A percentile compares a stretch with the other conserved stretches of the same genome.
These are phyloP conservation scores for Coccomyxa sp. DNA, from an alignment of 139 green algal species.

Conservation along the genomic window DNA sequence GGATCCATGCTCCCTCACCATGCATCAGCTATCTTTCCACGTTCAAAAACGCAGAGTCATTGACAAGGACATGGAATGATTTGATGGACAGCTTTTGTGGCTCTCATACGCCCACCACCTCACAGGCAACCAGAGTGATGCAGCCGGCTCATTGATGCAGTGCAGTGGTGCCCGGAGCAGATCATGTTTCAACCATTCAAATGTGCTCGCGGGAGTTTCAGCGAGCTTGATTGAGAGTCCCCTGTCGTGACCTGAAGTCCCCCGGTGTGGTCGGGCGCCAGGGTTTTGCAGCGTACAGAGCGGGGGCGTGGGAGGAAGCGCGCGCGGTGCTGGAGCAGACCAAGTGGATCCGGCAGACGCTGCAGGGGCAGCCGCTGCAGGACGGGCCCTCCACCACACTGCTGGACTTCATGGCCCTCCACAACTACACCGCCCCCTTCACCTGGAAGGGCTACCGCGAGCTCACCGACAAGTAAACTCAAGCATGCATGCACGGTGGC, in stretches of 20 bases:
- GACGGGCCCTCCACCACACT: slow-evolving; percentile 70
- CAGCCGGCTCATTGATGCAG: background rate
- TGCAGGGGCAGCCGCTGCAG: slow-evolving; percentile 16
- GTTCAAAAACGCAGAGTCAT: no score
- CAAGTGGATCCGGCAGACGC: slow-evolving; percentile 12
- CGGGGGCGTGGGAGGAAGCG: slow-evolving; percentile 64
- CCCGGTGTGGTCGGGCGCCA: background rate
- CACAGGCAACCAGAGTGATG: background rate
- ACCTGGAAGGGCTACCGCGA: slow-evolving; percentile 80
- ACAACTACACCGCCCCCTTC: slow-evolving; percentile 52
- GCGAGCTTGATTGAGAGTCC: no score
- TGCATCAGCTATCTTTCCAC: no score
- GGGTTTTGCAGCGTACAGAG: slow-evolving; percentile 53
- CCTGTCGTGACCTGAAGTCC: no score
- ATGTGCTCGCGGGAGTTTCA: no score
- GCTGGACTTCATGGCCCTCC: slow-evolving; percentile 67
- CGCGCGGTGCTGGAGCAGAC: slow-evolving; percentile 46
- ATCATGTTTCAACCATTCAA: no score
- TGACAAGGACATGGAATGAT: no score
- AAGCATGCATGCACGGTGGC: background rate
- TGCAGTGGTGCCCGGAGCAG: background rate
- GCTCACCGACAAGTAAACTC: slow-evolving; percentile 83
- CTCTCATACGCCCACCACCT: no score
- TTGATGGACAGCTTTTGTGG: no score
- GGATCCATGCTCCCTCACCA: no score